Evolutionary conservation across 495 filamentous ascomycete species (phyloP).

Genomic region (Neurospora tetraspora): DNA sequence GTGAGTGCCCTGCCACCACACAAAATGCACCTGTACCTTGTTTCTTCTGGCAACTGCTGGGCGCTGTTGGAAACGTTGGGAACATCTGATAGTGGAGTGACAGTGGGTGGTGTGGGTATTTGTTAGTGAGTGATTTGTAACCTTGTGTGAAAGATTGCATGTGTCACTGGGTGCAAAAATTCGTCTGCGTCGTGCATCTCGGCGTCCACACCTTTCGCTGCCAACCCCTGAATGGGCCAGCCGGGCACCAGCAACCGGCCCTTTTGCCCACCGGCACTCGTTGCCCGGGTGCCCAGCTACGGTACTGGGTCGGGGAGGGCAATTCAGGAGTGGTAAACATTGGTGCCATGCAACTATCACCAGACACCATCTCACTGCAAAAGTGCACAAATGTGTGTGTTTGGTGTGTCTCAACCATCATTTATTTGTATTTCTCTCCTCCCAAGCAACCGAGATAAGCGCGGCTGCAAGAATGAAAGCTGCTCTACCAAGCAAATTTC

Average conservation of each 20-base stretch:
- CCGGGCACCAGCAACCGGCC: neutral
- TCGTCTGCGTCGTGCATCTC: neutral
- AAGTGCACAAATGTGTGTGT: neutral
- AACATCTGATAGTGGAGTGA: neutral
- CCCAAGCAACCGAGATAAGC: neutral
- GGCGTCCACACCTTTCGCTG: no score
- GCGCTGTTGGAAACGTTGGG: neutral
- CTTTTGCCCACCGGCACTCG: neutral
- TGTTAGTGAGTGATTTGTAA: neutral
- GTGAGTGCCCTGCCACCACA: no score
- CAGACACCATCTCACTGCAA: neutral
- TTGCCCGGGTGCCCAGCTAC: neutral
- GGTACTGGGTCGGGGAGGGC: neutral
- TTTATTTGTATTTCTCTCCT: neutral
- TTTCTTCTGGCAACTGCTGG: neutral
- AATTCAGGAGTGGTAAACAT: neutral
- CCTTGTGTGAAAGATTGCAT: neutral
- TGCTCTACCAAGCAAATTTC: neutral
- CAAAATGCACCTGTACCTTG: neutral
- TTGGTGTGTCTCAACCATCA: no score
- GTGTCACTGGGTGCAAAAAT: neutral
- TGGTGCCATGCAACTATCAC: neutral
- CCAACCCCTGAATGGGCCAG: neutral
- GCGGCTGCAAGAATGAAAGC: neutral
- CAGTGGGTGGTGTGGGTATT: neutral